Evolutionary conservation across 2,329 filamentous ascomycete genomes (phyloP).

Genomic region (Pyrenochaeta sp.): DNA sequence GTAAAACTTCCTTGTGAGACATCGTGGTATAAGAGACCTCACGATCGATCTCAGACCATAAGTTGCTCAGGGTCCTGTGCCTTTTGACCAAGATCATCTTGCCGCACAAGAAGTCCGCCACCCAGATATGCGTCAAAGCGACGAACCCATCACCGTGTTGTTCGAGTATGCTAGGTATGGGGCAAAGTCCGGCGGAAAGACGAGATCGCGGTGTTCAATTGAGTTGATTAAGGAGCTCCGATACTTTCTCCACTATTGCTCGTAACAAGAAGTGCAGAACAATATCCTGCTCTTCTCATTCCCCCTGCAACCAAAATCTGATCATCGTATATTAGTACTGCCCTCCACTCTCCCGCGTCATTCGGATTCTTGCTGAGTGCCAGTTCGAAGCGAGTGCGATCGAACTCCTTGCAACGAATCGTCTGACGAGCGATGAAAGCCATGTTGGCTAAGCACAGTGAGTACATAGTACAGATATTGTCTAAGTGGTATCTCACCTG

Average conservation of each 20-base stretch:
- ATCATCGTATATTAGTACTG: not conserved
- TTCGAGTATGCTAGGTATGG: no score
- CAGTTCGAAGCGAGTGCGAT: not conserved
- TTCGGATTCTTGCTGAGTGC: not conserved
- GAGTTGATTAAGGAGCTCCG: not conserved
- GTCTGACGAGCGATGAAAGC: not conserved
- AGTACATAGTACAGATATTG: not conserved
- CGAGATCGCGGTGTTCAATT: not conserved
- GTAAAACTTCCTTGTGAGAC: no score
- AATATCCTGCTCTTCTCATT: not conserved
- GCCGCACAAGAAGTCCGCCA: no score
- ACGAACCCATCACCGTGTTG: no score
- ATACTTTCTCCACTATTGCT: not conserved
- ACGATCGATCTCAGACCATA: no score
- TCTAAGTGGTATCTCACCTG: not conserved
- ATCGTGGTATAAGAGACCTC: no score
- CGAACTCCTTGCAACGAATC: no score
- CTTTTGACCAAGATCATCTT: no score
- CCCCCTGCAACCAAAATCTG: not conserved
- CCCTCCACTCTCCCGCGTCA: not conserved
- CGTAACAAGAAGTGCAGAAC: not conserved
- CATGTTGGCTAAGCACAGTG: not conserved
- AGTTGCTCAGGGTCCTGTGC: no score
- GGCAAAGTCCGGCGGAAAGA: not conserved
- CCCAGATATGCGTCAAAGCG: no score